These are phyloP conservation scores for Cyberlindnera nakhonratchasimensis DNA, from an alignment of 805 yeast genomes.

Conservation along the genomic window DNA sequence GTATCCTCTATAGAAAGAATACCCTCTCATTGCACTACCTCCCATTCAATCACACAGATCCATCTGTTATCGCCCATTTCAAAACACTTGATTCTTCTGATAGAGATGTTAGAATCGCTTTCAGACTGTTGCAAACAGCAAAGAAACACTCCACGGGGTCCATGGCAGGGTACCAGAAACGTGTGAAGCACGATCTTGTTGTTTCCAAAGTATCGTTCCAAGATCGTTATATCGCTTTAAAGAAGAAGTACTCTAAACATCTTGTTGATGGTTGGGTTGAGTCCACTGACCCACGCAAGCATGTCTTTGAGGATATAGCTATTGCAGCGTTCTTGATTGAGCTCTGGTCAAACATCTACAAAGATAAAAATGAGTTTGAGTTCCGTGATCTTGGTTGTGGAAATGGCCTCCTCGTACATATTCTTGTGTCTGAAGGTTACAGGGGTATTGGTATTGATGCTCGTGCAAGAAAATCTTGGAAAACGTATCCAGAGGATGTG, in stretches of 20 bases:
- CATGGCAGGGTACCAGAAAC: slow-evolving; percentile 77
- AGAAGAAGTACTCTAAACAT: slow-evolving; percentile 73
- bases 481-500: slow-evolving; percentile 62
- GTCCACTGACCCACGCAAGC: slow-evolving; percentile 90
- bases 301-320: slow-evolving; percentile 93
- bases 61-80: slow-evolving; percentile 27
- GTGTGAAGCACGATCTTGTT: slow-evolving; percentile 84
- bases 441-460: slow-evolving; percentile 87
- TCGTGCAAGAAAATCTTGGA: slow-evolving; percentile 85
- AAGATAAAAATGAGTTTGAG: slow-evolving; percentile 43
- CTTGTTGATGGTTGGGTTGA: slow-evolving; percentile 88
- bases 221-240: slow-evolving; percentile 71
- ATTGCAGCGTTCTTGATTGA: slow-evolving; percentile 93
- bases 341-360: slow-evolving; percentile 63
- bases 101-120: slow-evolving; percentile 78
- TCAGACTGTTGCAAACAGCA: slow-evolving; percentile 74
- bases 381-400: slow-evolving; percentile 95
- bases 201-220: slow-evolving; percentile 83
- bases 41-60: slow-evolving; percentile 45
- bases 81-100: slow-evolving; percentile 42
- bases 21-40: slow-evolving; percentile 70
- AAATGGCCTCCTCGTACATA: slow-evolving; percentile 79
- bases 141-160: slow-evolving; percentile 81
- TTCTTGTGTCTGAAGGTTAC: slow-evolving; percentile 75
- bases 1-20: slow-evolving; percentile 46